phyloP scores from a whole-genome alignment of 2,329 filamentous ascomycete species.

The Fusarium dlaminii region DNA sequence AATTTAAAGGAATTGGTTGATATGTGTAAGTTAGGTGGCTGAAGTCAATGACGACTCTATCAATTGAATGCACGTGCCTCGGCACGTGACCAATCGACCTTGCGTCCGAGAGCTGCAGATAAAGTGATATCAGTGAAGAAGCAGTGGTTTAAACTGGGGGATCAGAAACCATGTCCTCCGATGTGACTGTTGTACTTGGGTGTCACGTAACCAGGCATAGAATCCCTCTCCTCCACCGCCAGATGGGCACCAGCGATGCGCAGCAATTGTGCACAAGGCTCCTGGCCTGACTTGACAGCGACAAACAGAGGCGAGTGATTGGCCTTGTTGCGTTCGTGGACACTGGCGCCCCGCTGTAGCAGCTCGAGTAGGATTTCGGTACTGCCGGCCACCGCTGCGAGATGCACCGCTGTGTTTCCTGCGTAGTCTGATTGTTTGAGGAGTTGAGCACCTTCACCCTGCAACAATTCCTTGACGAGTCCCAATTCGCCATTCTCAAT shows the following conservation, averaged over 20 bases:
- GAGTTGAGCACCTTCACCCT: slow-evolving; percentile 70
- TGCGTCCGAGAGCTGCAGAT: no score
- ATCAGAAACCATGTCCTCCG: slow-evolving; percentile 11
- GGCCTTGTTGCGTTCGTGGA: slow-evolving; percentile 71
- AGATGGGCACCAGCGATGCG: slow-evolving; percentile 68
- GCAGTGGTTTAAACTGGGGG: no score
- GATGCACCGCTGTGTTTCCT: slow-evolving; percentile 76
- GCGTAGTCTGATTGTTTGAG: slow-evolving; percentile 83
- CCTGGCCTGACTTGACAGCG: slow-evolving; percentile 66
- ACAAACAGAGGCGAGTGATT: slow-evolving; percentile 74
- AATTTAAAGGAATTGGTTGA: no score
- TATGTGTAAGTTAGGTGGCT: no score
- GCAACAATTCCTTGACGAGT: slow-evolving; percentile 73
- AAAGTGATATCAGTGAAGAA: no score
- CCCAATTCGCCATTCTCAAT: slow-evolving; percentile 76
- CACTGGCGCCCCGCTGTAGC: slow-evolving; percentile 69
- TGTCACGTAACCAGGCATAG: slow-evolving; percentile 37
- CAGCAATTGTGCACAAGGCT: slow-evolving; percentile 63
- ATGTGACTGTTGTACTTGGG: slow-evolving; percentile 30
- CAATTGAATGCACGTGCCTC: no score
- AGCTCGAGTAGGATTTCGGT: slow-evolving; percentile 67
- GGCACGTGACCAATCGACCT: no score
- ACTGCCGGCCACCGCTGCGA: slow-evolving; percentile 65
- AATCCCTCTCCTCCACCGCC: slow-evolving; percentile 53
- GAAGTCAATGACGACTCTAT: no score